A percentile compares a stretch with the other conserved stretches of the same genome.
Evolutionary conservation across 208 protist genomes (phyloP).

Genomic region (Porcisia hertigi): DNA sequence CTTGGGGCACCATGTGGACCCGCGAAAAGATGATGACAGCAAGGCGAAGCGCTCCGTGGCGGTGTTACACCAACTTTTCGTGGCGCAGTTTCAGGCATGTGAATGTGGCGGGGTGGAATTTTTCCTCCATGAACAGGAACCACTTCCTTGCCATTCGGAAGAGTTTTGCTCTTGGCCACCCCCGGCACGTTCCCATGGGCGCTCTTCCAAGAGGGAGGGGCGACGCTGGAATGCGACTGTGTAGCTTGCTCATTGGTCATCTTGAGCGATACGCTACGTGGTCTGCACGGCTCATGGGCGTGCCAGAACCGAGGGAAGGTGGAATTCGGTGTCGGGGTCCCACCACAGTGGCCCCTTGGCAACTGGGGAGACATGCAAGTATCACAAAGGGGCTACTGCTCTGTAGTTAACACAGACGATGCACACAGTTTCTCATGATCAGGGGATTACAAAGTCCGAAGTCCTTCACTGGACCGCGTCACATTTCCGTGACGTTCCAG

Average conservation of each 20-base stretch:
- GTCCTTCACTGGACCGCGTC: slow-evolving; percentile 43
- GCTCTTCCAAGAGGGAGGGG: slow-evolving; percentile 50
- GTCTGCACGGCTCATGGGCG: slow-evolving; percentile 79
- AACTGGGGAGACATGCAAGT: slow-evolving; percentile 71
- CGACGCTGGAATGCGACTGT: slow-evolving; percentile 67
- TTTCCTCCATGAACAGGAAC: slow-evolving; percentile 95
- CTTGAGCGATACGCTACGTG: slow-evolving; percentile 89
- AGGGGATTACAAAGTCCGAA: slow-evolving; percentile 25
- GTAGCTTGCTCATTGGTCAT: slow-evolving; percentile 93
- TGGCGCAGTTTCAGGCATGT: slow-evolving; percentile 56
- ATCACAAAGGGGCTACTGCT: slow-evolving; percentile 58
- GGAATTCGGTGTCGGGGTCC: slow-evolving; percentile 62
- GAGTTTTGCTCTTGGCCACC: slow-evolving; percentile 35
- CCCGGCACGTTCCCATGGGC: slow-evolving; percentile 60
- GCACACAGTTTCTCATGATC: slow-evolving; percentile 36
- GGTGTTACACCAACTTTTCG: slow-evolving; percentile 69
- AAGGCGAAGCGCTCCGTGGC: slow-evolving; percentile 55
- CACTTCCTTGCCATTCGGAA: slow-evolving; percentile 64
- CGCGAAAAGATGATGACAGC: slow-evolving; percentile 29
- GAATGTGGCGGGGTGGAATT: slow-evolving; percentile 92
- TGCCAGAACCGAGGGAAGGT: slow-evolving; percentile 88
- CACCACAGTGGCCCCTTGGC: slow-evolving; percentile 68
- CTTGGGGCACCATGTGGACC: slow-evolving; percentile 34
- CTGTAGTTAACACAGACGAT: slow-evolving; percentile 40
- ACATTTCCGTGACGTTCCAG: slow-evolving; percentile 46